Evolutionary conservation across 2,329 filamentous ascomycete genomes (phyloP).

Genomic region (Xylaria sp.): DNA sequence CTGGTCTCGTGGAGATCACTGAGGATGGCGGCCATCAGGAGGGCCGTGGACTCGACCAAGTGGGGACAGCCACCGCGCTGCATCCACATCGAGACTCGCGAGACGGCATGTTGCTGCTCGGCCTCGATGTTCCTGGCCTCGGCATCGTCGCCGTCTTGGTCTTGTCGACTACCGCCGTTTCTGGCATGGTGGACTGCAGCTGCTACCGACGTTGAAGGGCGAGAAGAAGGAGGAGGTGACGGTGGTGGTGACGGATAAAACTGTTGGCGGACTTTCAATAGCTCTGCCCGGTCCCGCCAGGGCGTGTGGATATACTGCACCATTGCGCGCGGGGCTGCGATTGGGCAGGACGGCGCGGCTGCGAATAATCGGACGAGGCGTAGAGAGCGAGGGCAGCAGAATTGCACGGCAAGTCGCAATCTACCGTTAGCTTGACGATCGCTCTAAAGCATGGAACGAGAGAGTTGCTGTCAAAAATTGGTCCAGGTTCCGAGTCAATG

Average conservation of each 20-base stretch:
- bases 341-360: too few species aligned
- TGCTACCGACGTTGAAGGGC: conserved; percentile 7
- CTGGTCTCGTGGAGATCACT: conserved; percentile 55
- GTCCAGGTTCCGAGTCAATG: neutral
- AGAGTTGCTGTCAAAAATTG: neutral
- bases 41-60: conserved; percentile 76
- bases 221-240: conserved; percentile 13
- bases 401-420: neutral
- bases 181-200: too few species aligned
- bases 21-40: conserved; percentile 70
- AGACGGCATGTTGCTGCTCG: conserved; percentile 52
- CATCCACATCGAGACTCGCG: conserved; percentile 69
- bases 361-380: neutral
- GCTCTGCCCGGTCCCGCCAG: conserved; percentile 68
- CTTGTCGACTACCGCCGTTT: conserved; percentile 22
- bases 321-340: conserved; percentile 45
- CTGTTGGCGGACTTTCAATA: conserved; percentile 65
- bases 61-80: conserved; percentile 75
- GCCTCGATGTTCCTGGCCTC: conserved; percentile 10
- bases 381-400: neutral
- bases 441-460: neutral
- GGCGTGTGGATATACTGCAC: conserved; percentile 74
- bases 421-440: neutral
- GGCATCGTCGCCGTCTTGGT: conserved; percentile 17
- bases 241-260: conserved; percentile 56